A percentile compares a stretch with the other conserved stretches of the same genome.
These are phyloP conservation scores for Hypoxylon sp. DNA, from an alignment of 2,329 filamentous ascomycete genomes.

Conservation along the genomic window DNA sequence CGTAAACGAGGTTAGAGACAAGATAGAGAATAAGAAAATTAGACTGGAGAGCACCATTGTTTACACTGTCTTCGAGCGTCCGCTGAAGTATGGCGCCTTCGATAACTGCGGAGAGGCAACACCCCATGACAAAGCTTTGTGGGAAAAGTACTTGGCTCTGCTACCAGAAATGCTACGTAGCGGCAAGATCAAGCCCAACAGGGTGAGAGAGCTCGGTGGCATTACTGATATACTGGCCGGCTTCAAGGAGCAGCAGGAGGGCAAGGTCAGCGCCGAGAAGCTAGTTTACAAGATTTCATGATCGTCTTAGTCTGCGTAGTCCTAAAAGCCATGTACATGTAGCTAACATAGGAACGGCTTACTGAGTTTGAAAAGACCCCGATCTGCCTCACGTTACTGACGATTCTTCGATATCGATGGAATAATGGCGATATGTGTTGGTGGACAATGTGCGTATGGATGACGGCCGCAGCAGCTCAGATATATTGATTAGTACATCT, in stretches of 20 bases:
- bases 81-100: slow-evolving; percentile 47
- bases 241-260: slow-evolving; percentile 51
- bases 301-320: background rate
- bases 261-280: slow-evolving; percentile 54
- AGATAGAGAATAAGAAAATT: slow-evolving; percentile 48
- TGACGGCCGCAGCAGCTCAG: background rate
- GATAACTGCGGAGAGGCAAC: slow-evolving; percentile 51
- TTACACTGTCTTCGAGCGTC: slow-evolving; percentile 53
- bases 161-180: slow-evolving; percentile 50
- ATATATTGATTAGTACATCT: background rate
- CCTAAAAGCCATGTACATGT: background rate
- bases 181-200: slow-evolving; percentile 53
- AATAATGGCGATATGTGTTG: no score
- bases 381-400: background rate
- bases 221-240: slow-evolving; percentile 50
- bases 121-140: slow-evolving; percentile 52
- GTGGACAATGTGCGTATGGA: no score
- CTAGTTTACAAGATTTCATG: slow-evolving; percentile 53
- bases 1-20: slow-evolving; percentile 40
- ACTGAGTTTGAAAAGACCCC: background rate
- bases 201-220: slow-evolving; percentile 50
- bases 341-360: background rate
- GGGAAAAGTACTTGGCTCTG: slow-evolving; percentile 54
- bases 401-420: background rate
- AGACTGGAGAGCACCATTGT: slow-evolving; percentile 54